These are phyloP conservation scores for Ulmus americana DNA, from an alignment of 331 rosid genomes.

Conservation along the genomic window DNA sequence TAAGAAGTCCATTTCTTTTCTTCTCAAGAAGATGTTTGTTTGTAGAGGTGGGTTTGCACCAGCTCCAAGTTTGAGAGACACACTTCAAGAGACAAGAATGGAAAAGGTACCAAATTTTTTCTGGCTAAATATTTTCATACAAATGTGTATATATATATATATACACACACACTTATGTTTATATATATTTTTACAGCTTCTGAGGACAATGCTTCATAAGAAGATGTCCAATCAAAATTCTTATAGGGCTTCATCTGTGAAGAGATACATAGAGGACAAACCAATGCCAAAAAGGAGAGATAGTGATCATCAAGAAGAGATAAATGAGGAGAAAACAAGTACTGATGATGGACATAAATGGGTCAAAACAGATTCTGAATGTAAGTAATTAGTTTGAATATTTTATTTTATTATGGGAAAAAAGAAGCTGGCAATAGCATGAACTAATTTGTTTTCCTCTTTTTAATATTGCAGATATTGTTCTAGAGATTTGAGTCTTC, in stretches of 20 bases:
- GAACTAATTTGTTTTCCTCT: neutral
- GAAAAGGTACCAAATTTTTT: constrained; percentile 60
- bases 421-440: neutral
- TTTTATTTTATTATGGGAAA: neutral
- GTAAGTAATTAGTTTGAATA: constrained; percentile 33
- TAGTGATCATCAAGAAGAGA: constrained; percentile 25
- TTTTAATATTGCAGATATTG: constrained; percentile 64
- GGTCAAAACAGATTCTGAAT: constrained; percentile 98
- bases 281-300: constrained; percentile 31
- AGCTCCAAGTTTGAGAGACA: constrained; percentile 62
- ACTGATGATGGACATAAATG: constrained; percentile 63
- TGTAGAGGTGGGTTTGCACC: constrained; percentile 84
- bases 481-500: constrained; percentile 71
- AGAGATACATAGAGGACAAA: constrained; percentile 55
- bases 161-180: neutral
- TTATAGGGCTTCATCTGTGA: constrained; percentile 42
- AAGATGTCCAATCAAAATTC: constrained; percentile 51
- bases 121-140: too few species aligned
- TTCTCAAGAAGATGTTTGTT: constrained; percentile 80
- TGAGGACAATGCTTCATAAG: constrained; percentile 80
- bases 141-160: too few species aligned
- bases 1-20: constrained; percentile 81
- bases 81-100: constrained; percentile 89
- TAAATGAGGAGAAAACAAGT: constrained; percentile 26
- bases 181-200: constrained; percentile 41